A percentile compares a stretch with the other conserved stretches of the same genome.
These are phyloP conservation scores for Pythium coloratum DNA, from an alignment of 352 stramenopile species.

Conservation along the genomic window DNA sequence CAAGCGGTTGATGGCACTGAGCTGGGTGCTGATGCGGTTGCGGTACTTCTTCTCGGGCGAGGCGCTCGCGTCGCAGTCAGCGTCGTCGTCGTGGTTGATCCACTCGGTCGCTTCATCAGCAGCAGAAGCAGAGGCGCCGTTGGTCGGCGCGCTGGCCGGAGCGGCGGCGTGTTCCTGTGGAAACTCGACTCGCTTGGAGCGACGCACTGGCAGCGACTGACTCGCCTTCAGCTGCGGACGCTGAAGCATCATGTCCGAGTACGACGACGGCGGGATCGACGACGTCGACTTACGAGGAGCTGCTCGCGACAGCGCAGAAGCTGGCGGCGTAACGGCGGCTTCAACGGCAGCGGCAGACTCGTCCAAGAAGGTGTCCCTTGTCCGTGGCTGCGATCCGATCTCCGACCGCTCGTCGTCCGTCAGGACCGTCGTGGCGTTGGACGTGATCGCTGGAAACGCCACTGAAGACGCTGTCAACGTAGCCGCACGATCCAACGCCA, in stretches of 20 bases:
- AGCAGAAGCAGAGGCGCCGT: background rate
- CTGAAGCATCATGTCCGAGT: conserved; percentile 20
- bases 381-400: conserved; percentile 16
- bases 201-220: conserved; percentile 21
- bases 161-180: background rate
- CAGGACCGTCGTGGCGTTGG: conserved; percentile 31
- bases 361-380: background rate
- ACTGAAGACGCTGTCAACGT: conserved; percentile 24
- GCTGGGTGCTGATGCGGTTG: conserved; percentile 26
- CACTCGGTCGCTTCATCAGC: background rate
- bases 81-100: background rate
- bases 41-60: conserved; percentile 39
- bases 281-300: conserved; percentile 19
- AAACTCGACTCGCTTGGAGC: conserved; percentile 1
- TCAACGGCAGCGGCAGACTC: background rate
- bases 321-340: background rate
- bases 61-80: conserved; percentile 5
- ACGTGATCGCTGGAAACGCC: conserved; percentile 24
- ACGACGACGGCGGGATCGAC: conserved; percentile 19
- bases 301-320: background rate
- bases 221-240: conserved; percentile 11
- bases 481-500: conserved; percentile 14
- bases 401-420: conserved; percentile 33
- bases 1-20: conserved; percentile 30
- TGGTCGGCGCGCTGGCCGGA: background rate